Evolutionary conservation across 2,329 filamentous ascomycete species (phyloP), one percentile per base, ranked within the genome.

Genomic region (Huntiella moniliformis): DNA sequence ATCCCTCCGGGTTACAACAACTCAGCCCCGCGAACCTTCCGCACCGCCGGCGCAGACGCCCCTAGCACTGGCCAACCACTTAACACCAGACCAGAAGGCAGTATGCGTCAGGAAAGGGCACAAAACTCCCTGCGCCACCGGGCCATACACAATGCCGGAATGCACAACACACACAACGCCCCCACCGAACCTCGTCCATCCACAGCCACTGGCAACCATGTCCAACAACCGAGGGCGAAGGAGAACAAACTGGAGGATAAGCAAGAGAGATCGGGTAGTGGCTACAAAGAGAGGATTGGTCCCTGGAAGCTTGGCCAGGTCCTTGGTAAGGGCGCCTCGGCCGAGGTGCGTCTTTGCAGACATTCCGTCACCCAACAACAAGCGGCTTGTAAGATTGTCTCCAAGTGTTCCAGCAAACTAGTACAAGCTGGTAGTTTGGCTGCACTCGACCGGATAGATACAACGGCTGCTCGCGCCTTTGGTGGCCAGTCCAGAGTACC

Each of bases 311-410:
- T 98, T 3, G 91, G 91, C 5, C 85, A 75, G 58, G 93, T 83
- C 1, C 69, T 98, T 22, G 91, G 91, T 0, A 82, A 84, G 54
- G 91, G 91, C 3, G 86, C 87, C 2, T 93, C 85, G 42, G 88
- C 86, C 11, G 76, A 84, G 22, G 91, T 98, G 12, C 74, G 88
- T 46, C 67, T 91, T 33, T 92, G 88, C 16, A 77, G 84, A 51
- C 87, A 98, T 63, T 71, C 69, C 17, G 63, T 75, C 16, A 91
- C 85, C 3, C 75, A 82, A 7, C 80, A 94, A 56, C 70, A 79
- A 42, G 91, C 86, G 3, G 91, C 91, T 2, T 82, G 95, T 57
- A 98, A 98, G 66, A 96, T 98, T 55, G 83, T 98, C 22, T 84
- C 84, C 48, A 87, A 92, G 60, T 74, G 73, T 48, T 81, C 76